Evolutionary conservation across 176 grass and related monocot genomes (phyloP), one percentile per base, ranked within the genome.

Genomic region (Oryza brachyantha): DNA sequence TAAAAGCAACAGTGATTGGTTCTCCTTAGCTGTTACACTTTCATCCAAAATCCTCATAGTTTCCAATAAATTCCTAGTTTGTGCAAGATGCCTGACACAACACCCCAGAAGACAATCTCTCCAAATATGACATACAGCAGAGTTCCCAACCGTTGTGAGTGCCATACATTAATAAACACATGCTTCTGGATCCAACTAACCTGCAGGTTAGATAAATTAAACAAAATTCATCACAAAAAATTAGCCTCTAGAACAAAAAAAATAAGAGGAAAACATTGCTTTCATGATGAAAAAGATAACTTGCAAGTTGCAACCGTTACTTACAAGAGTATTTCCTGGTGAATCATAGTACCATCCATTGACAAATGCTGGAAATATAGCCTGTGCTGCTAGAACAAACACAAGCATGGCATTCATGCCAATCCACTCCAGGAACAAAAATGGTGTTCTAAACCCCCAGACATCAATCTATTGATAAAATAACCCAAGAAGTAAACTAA

Each of bases 371-470:
- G 88, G 70, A 50, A 96, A 77, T 70, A 96, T 90, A 42, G 81
- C 90, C 55, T 96, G 87, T 59, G 89, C 93, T 41, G 75, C 93
- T 58, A 96, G 88, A 13, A 92, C 93, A 83, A 88, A 96, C 61
- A 96, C 90, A 29, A 90, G 93, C 93, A 96, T 92, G 36, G 93
- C 93, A 28, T 96, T 92, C 93, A 83, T 93, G 17, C 90, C 93
- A 22, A 96, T 96, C 90, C 87, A 96, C 74, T 96, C 86, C 22
- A 93, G 74, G 80, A 87, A 78, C 42, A 87, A 66, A 64, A 96
- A 96, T 34, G 83, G 85, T 16, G 36, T 86, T 67, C 84, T 76
- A 8, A 90, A 43, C 29, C 86, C 93, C 87, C 87, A 80, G 38
- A 96, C 67, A 73, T 96, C 89, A 42, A 90, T 89, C 93, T 96